Conservation (phyloP, 75 land plant genomes). For the Pinus tabuliformis region DNA sequence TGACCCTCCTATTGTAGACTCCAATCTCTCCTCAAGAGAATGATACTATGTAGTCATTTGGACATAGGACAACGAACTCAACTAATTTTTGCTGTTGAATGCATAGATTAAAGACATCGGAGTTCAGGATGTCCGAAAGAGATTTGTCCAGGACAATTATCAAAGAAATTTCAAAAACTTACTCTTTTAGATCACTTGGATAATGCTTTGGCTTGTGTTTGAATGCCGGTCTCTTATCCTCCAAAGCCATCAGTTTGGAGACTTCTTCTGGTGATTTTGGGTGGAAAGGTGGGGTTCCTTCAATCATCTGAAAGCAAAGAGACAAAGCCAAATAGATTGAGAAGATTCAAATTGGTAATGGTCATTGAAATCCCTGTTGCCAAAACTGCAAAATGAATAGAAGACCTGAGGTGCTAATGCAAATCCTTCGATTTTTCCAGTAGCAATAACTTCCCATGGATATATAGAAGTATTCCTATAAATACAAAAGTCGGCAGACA, state of each 20-base stretch:
- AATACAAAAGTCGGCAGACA: neutral
- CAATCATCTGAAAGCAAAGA: conserved; percentile 68
- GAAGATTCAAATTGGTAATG: neutral
- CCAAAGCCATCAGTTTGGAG: conserved; percentile 45
- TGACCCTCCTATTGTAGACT: too few relatives aligned
- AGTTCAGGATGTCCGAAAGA: neutral
- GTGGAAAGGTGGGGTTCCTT: conserved; percentile 68
- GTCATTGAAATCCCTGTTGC: neutral
- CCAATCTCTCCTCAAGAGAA: neutral
- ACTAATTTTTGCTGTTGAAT: neutral
- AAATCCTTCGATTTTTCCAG: neutral
- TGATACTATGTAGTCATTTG: neutral
- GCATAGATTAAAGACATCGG: neutral
- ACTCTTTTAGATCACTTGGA: conserved; percentile 82
- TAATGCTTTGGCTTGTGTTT: conserved; percentile 53
- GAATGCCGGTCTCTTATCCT: conserved; percentile 76
- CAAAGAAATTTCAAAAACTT: conserved; percentile 15
- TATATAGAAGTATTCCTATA: neutral
- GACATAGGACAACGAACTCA: neutral
- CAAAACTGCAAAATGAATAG: neutral
- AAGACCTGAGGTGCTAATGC: neutral
- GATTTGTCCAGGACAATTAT: neutral
- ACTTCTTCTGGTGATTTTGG: conserved; percentile 68
- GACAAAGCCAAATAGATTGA: neutral
- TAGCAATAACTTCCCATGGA: neutral